Conservation (phyloP, 1,284 basidiomycete genomes). For the Pulveroboletus sp. region DNA sequence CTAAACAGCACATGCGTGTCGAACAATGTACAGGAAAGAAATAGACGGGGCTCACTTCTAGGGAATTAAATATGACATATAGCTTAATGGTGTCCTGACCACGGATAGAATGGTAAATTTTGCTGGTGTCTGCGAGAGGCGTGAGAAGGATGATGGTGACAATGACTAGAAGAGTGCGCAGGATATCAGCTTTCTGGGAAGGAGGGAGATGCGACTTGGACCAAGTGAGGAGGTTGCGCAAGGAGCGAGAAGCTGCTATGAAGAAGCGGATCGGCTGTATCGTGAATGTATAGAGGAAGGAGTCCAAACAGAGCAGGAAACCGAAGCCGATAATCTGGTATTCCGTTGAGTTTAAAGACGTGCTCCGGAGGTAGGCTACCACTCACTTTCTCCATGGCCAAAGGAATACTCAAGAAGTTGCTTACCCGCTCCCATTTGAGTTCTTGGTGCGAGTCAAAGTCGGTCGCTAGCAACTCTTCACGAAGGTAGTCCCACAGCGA, state of each 20-base stretch:
- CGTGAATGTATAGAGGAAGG: conserved; percentile 97
- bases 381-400: conserved; percentile 90
- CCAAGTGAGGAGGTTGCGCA: conserved; percentile 52
- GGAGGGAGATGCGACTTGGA: conserved; percentile 65
- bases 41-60: conserved; percentile 65
- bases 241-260: conserved; percentile 65
- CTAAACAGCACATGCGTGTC: conserved; percentile 42
- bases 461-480: conserved; percentile 85
- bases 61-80: conserved; percentile 98
- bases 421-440: conserved; percentile 97
- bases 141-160: conserved; percentile 77
- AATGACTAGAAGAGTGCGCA: conserved; percentile 78
- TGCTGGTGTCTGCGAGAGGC: conserved; percentile 91
- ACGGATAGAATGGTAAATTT: conserved; percentile 98
- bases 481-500: conserved; percentile 92
- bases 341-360: conserved; percentile 7
- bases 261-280: conserved; percentile 90
- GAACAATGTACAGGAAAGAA: not conserved
- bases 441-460: conserved; percentile 92
- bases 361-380: not conserved
- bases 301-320: conserved; percentile 92
- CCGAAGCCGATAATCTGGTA: conserved; percentile 88
- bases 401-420: conserved; percentile 92
- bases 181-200: conserved; percentile 89
- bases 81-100: conserved; percentile 99